phyloP scores from a whole-genome alignment of 2,329 filamentous ascomycete genomes.

The Fusarium camptoceras region DNA sequence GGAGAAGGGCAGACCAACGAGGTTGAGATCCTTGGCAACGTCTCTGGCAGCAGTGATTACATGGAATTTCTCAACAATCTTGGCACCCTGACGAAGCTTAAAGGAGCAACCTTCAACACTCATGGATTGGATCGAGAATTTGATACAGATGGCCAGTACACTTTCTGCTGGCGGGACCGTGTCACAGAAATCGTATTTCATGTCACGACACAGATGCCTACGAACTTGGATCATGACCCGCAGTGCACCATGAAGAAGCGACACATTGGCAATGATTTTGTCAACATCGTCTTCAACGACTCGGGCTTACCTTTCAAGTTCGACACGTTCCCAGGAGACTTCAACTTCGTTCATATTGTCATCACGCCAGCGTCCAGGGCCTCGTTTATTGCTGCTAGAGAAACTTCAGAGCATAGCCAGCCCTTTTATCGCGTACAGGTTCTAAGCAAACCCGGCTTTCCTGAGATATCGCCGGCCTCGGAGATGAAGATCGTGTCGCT shows the following conservation, averaged over 20 bases:
- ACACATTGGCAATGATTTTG: constrained; percentile 97
- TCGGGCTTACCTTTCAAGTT: constrained; percentile 91
- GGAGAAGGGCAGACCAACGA: constrained; percentile 87
- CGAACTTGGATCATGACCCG: constrained; percentile 79
- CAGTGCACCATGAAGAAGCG: constrained; percentile 87
- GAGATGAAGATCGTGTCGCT: constrained; percentile 90
- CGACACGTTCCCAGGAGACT: constrained; percentile 91
- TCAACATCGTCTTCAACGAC: constrained; percentile 98
- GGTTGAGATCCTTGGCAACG: constrained; percentile 86
- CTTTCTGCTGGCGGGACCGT: constrained; percentile 93
- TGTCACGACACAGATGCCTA: constrained; percentile 97
- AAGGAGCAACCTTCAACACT: constrained; percentile 89
- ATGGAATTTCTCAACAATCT: constrained; percentile 84
- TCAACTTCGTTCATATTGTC: constrained; percentile 97
- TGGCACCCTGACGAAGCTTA: constrained; percentile 83
- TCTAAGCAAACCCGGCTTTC: constrained; percentile 88
- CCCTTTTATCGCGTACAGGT: constrained; percentile 90
- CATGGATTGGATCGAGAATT: constrained; percentile 86
- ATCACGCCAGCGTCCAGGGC: constrained; percentile 87
- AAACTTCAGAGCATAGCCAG: constrained; percentile 54
- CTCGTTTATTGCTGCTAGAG: constrained; percentile 76
- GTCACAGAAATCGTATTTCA: constrained; percentile 97
- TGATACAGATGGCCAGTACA: constrained; percentile 85
- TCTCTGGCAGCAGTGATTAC: constrained; percentile 88
- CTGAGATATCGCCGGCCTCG: constrained; percentile 89